These are phyloP conservation scores for Beauveria medogensis DNA, from an alignment of 2,329 filamentous ascomycete species.

Conservation along the genomic window DNA sequence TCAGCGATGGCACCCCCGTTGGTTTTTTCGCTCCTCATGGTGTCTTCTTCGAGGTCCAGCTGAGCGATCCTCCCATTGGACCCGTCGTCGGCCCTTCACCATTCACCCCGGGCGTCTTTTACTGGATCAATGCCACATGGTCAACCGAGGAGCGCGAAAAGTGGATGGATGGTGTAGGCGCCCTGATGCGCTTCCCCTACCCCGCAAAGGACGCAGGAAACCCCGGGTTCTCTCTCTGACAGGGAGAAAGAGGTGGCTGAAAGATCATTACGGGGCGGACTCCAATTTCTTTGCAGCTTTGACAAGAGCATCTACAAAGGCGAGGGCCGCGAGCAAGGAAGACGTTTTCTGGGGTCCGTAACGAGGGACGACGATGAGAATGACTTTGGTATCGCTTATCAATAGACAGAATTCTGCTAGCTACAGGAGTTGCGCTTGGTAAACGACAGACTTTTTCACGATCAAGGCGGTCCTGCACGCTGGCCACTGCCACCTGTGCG, in stretches of 20 bases:
- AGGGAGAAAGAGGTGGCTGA: constrained; percentile 29
- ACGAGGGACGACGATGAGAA: neutral
- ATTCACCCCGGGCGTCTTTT: neutral
- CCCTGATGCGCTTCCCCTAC: no score
- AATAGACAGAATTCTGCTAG: no score
- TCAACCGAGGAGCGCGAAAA: neutral
- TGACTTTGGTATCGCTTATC: no score
- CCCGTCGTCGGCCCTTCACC: neutral
- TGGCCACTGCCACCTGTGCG: no score
- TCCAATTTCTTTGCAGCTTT: constrained; percentile 23
- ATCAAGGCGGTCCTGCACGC: no score
- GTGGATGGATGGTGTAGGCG: neutral
- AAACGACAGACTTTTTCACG: no score
- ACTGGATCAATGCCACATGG: neutral
- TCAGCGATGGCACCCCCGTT: neutral
- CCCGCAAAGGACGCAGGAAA: no score
- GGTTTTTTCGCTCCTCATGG: neutral
- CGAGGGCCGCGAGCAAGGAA: constrained; percentile 28
- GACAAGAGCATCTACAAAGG: constrained; percentile 28
- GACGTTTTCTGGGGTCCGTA: constrained; percentile 15
- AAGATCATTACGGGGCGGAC: constrained; percentile 25
- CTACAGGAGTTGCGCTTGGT: no score
- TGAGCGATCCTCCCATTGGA: neutral
- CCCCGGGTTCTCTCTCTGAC: neutral
- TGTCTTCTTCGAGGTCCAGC: neutral